Base-by-base conservation (phyloP, 1,139 yeast species). In the Yamadazyma taylorii region DNA sequence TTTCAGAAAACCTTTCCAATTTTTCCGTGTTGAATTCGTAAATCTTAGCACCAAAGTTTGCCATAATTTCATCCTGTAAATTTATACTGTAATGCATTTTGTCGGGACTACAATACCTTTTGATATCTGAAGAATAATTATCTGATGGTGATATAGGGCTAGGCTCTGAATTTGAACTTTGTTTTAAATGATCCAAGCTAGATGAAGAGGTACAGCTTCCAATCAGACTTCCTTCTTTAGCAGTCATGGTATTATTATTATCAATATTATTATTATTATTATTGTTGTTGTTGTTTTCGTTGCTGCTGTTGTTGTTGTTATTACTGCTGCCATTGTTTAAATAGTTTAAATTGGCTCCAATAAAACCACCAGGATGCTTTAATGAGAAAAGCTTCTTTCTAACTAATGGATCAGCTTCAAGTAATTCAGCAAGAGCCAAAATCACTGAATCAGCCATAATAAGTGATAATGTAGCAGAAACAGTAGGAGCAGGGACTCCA, bases 281-380 rank as follows among this genome's bases (percentile, higher is more conserved):
- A n/a, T n/a, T n/a, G n/a, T n/a, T n/a, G n/a, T n/a, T n/a, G n/a
- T n/a, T n/a, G n/a, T n/a, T n/a, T n/a, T n/a, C n/a, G n/a, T n/a
- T n/a, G n/a, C n/a, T n/a, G n/a, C n/a, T n/a, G n/a, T n/a, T n/a
- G n/a, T n/a, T n/a, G n/a, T n/a, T n/a, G n/a, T n/a, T n/a, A n/a
- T n/a, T n/a, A n/a, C n/a, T n/a, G n/a, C n/a, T n/a, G n/a, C n/a
- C 61, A 17, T 58, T 63, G 43, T 66, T 64, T 39, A 66, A 55
- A 37, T 66, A 67, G 34, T 69, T 60, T 45, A 70, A 63, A 41
- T 60, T 71, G 30, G 78, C 73, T 13, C 96, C 96, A 50, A 88
- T 87, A 2, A 94, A 85, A 17, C 96, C 96, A 24, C 96, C 96
- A 2, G 96, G 96, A 53, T 88, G 96, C 53, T 83, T 75, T 43